phyloP scores from a whole-genome alignment of 345 rosid species.

The Theobroma cacao region DNA sequence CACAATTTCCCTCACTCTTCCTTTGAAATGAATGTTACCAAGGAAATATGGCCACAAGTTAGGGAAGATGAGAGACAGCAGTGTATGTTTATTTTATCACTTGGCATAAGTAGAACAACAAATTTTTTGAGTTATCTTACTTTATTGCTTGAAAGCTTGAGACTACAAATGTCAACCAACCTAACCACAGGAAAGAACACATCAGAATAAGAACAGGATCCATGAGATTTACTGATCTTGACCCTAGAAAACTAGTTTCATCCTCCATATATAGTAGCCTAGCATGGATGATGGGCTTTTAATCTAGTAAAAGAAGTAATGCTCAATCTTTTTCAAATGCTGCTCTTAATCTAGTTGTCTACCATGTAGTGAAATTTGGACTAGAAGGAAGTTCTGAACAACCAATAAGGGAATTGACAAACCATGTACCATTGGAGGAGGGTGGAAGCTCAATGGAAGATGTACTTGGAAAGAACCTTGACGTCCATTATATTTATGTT shows the following conservation, averaged over 20 bases:
- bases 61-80: not conserved
- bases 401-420: constrained; percentile 52
- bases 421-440: constrained; percentile 58
- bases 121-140: not conserved
- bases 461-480: constrained; percentile 60
- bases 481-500: constrained; percentile 72
- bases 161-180: not conserved
- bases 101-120: not conserved
- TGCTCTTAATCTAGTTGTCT: constrained; percentile 4
- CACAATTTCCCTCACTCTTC: not conserved
- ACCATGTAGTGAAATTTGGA: constrained; percentile 51
- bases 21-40: not conserved
- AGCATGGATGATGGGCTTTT: not conserved
- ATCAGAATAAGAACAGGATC: not conserved
- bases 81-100: not conserved
- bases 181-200: not conserved
- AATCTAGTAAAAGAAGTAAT: not conserved
- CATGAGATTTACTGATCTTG: not conserved
- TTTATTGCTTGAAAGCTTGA: not conserved
- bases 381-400: constrained; percentile 38
- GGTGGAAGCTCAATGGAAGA: constrained; percentile 57
- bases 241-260: constrained; percentile 8
- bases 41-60: not conserved
- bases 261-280: not conserved
- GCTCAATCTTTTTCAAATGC: not conserved